Evolutionary conservation across 306 rosid genomes (phyloP), one percentile per base, ranked within the genome.

Genomic region (Cucurbita ficifolia): DNA sequence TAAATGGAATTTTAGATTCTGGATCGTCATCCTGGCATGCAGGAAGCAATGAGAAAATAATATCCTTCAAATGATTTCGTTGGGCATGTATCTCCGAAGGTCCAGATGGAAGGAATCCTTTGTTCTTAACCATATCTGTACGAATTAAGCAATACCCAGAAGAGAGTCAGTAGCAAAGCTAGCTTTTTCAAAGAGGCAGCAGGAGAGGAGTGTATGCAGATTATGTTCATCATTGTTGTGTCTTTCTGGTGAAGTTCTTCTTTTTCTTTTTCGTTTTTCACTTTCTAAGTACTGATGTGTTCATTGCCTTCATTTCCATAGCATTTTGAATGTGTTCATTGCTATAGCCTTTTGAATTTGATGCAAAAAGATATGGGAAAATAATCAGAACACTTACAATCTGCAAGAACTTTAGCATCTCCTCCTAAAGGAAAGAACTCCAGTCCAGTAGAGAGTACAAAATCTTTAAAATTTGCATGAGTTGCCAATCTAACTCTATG

Each of bases 401-500:
- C 97, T 76, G 98, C 98, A 73, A 94, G 98, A 86, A 94, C 86
- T 89, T 90, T 90, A 60, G 98, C 96, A 83, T 94, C 98, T 79
- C 98, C 97, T 69, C 98, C 97, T 75, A 94, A 80, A 69, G 97
- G 92, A 84, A 51, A 94, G 87, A 90, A 89, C 79, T 94, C 98
- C 90, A 94, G 81, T 63, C 98, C 98, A 70, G 89, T 87, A 64
- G 82, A 70, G 79, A 87, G 81, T 73, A 94, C 89, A 76, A 90
- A 94, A 76, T 94, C 98, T 84, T 87, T 90, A 78, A 94, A 94
- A 81, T 90, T 94, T 75, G 85, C 87, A 83, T 94, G 98, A 58
- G 92, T 90, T 51, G 98, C 98, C 69, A 90, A 84, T 88, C 98
- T 87, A 83, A 94, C 87, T 75, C 98, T 81, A 75, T 94, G 98